Evolutionary conservation across 1,284 basidiomycete species (phyloP).

Genomic region (Bjerkandera adusta): DNA sequence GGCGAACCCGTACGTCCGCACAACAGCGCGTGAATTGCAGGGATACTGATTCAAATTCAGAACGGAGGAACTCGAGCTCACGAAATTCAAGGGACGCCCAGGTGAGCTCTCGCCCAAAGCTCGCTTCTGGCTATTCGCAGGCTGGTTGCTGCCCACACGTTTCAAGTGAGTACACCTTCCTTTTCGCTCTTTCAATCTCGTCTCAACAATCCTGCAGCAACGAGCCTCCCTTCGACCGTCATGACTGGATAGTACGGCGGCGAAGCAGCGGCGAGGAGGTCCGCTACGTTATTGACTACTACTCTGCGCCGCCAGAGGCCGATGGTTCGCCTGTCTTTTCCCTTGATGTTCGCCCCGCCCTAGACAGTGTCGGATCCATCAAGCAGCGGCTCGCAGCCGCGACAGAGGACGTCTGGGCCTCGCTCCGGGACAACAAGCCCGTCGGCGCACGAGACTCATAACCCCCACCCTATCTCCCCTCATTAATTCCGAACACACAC

Average conservation of each 20-base stretch:
- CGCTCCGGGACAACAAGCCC: slow-evolving; percentile 12
- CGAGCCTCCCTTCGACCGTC: slow-evolving; percentile 96
- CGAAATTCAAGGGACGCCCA: slow-evolving; percentile 88
- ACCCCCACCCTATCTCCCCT: neutral
- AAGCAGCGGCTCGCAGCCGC: slow-evolving; percentile 71
- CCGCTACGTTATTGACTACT: slow-evolving; percentile 97
- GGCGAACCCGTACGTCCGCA: slow-evolving; percentile 49
- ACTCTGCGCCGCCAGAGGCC: slow-evolving; percentile 81
- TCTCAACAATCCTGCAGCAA: slow-evolving; percentile 44
- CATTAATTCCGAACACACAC: neutral
- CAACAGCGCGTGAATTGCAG: too few relatives aligned
- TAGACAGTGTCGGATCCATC: slow-evolving; percentile 76
- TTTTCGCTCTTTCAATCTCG: neutral
- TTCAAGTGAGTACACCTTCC: slow-evolving; percentile 69
- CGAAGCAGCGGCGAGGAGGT: slow-evolving; percentile 72
- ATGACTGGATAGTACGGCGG: slow-evolving; percentile 94
- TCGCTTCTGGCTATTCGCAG: slow-evolving; percentile 80
- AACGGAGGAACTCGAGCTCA: slow-evolving; percentile 63
- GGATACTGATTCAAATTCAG: slow-evolving; percentile 14
- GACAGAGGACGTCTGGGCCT: slow-evolving; percentile 67
- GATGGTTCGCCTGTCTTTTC: slow-evolving; percentile 91
- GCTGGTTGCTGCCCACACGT: slow-evolving; percentile 82
- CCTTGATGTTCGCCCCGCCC: slow-evolving; percentile 87
- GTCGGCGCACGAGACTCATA: slow-evolving; percentile 4
- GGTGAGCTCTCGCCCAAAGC: slow-evolving; percentile 91